Evolutionary conservation across 73 alveolate genomes (phyloP).

Genomic region (Paraurostyla sp.): DNA sequence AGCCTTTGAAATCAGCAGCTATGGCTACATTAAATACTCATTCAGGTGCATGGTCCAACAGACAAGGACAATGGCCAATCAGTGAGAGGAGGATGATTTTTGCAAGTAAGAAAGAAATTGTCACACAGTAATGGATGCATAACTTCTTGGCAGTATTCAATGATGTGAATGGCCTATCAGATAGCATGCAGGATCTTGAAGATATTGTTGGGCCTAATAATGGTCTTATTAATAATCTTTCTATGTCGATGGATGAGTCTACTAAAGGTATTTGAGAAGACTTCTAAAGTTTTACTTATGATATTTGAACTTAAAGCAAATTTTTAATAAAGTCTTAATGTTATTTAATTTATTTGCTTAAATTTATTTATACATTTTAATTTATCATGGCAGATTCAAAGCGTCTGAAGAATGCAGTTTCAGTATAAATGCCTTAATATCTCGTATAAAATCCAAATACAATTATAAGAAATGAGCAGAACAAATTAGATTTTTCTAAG

Average conservation of each 20-base stretch:
- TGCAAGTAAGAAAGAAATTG: constrained; percentile 39
- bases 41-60: constrained; percentile 53
- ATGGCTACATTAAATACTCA: constrained; percentile 40
- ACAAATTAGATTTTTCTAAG: neutral
- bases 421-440: constrained; percentile 50
- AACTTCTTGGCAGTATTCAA: neutral
- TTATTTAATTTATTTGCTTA: neutral
- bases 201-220: neutral
- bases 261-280: no score
- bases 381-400: neutral
- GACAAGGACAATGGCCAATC: constrained; percentile 40
- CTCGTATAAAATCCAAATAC: constrained; percentile 35
- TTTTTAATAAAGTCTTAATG: no score
- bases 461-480: constrained; percentile 24
- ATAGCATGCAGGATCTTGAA: neutral
- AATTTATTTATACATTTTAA: neutral
- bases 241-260: no score
- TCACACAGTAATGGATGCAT: constrained; percentile 31
- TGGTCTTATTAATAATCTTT: neutral
- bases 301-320: no score
- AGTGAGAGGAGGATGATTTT: constrained; percentile 50
- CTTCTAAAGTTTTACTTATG: no score
- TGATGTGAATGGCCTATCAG: constrained; percentile 7
- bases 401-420: constrained; percentile 55
- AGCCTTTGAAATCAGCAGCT: constrained; percentile 44